Base-by-base conservation (phyloP, 306 rosid species). In the Vicia villosa region DNA sequence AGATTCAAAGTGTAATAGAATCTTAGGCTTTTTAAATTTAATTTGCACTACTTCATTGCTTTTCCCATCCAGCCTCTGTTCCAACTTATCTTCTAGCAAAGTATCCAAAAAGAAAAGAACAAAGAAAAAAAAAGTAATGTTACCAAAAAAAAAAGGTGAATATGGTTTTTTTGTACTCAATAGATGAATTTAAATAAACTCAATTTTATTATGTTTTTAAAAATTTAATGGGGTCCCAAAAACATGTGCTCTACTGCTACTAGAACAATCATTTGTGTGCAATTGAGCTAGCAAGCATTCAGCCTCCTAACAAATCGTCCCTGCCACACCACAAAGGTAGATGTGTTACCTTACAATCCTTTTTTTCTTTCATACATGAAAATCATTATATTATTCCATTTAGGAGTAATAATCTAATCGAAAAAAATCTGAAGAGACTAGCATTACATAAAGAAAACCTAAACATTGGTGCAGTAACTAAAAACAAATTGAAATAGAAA, bases 241-340 rank as follows among this genome's bases (percentile, higher is more conserved):
- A 69, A 28, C 58, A 40, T 30, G 45, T 70, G 62, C 63, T 59
- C 38, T 79, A 41, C n/a, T n/a, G n/a, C n/a, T n/a, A n/a, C n/a
- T n/a, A 64, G 17, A 64, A 32, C 28, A 38, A 51, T 73, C 73
- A 54, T 75, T 85, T 75, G 36, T 79, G 81, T 16, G 68, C 72
- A 63, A 69, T 76, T 30, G 72, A 61, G 84, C 87, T 83, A 52
- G 76, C 87, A 82, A 51, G 73, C 79, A 79, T 83, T 85, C 42
- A 86, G 82, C 80, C 95, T 89, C 81, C 84, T 84, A 68, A 92
- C 96, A 83, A 92, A 92, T 54, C 92, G 83, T 8, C 98, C 95
- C 98, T 92, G 95, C 77, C 78, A 84, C 41, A 24, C 38, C 63
- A 76, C 77, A 63, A 75, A 75, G 17, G 19, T 60, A 34, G 17